phyloP scores from a whole-genome alignment of 352 stramenopile genomes.

The Halophytophthora polymorphica region DNA sequence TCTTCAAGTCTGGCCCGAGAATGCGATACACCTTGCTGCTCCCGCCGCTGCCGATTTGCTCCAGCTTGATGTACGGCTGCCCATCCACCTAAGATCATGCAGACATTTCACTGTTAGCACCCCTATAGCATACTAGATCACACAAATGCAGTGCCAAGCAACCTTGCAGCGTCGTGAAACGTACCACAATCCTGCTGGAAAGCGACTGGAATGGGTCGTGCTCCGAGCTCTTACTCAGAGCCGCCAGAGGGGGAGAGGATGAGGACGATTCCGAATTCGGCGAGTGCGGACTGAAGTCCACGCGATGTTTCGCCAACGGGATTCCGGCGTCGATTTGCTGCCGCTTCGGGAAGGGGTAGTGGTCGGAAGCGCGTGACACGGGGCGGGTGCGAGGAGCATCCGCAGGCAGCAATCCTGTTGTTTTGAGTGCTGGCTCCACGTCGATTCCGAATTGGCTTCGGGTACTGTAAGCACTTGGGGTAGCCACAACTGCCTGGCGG shows the following conservation, averaged over 20 bases:
- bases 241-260: conserved; percentile 44
- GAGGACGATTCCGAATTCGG: conserved; percentile 52
- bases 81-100: conserved; percentile 74
- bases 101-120: conserved; percentile 6
- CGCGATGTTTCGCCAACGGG: conserved; percentile 20
- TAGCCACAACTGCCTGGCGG: neutral
- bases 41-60: conserved; percentile 95
- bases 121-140: neutral
- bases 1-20: conserved; percentile 89
- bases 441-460: conserved; percentile 8
- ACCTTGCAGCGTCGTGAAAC: too few relatives aligned
- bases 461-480: conserved; percentile 5
- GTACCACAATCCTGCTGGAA: conserved; percentile 57
- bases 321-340: conserved; percentile 29
- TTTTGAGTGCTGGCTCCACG: neutral
- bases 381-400: conserved; percentile 3
- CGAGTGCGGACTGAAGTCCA: conserved; percentile 36
- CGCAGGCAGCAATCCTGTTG: conserved; percentile 1
- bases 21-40: conserved; percentile 98
- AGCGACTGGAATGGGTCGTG: conserved; percentile 50
- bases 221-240: conserved; percentile 21
- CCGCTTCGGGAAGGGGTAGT: conserved; percentile 49
- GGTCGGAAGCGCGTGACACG: conserved; percentile 13
- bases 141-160: neutral
- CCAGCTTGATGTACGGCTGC: conserved; percentile 93